Evolutionary conservation across 169 alveolate species (phyloP).

Genomic region (Fabrea salina): DNA sequence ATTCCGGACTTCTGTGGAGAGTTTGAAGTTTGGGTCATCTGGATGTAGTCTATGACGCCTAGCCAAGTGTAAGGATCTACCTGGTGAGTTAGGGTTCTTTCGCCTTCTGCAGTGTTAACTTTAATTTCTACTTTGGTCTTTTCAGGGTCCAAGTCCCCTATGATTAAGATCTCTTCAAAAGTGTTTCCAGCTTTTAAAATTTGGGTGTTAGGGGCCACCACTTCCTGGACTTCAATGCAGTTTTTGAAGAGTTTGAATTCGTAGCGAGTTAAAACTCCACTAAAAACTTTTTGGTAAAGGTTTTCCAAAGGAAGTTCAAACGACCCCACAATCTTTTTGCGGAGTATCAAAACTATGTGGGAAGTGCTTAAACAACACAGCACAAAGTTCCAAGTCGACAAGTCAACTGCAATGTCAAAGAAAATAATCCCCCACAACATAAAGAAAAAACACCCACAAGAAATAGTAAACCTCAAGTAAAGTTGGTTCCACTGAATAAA

Average conservation of each 20-base stretch:
- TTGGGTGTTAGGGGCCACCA: neutral
- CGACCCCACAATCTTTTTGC: neutral
- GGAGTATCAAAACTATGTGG: neutral
- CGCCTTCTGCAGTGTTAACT: neutral
- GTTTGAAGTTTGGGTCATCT: neutral
- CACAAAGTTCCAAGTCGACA: neutral
- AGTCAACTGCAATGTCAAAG: neutral
- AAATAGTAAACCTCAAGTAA: neutral
- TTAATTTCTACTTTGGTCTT: neutral
- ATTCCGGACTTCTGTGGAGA: neutral
- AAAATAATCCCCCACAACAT: neutral
- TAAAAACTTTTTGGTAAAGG: neutral
- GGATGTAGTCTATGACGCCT: neutral
- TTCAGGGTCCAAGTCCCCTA: neutral
- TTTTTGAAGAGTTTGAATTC: neutral
- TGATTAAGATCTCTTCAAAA: neutral
- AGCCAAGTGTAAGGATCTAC: neutral
- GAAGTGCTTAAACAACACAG: neutral
- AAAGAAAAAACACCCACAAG: neutral
- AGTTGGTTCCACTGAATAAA: neutral
- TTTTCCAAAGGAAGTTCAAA: neutral
- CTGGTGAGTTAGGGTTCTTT: neutral
- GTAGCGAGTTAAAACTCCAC: neutral
- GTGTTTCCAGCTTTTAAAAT: neutral
- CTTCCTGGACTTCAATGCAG: neutral